Conservation (phyloP, 345 rosid genomes). For the Erucastrum elatum region DNA sequence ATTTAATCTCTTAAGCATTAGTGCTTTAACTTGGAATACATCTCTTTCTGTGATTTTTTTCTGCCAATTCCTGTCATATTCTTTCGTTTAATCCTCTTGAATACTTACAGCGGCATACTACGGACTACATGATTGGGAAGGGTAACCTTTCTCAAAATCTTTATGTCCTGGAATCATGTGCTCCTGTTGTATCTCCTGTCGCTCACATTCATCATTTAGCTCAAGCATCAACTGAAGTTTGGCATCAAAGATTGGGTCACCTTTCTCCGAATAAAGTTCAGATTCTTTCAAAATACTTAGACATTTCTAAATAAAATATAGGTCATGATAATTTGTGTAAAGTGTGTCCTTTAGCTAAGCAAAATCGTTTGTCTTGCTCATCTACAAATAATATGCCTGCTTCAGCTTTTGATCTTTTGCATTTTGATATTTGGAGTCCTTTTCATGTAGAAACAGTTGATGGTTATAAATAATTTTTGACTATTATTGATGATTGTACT, state of each 20-base stretch:
- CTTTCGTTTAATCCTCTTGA: not conserved
- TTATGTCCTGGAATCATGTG: too few relatives aligned
- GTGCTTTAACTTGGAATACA: not conserved
- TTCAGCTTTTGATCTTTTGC: too few relatives aligned
- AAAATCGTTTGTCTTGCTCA: too few relatives aligned
- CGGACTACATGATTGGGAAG: not conserved
- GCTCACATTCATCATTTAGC: not conserved
- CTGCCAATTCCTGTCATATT: not conserved
- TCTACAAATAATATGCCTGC: too few relatives aligned
- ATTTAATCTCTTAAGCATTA: not conserved
- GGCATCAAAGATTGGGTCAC: not conserved
- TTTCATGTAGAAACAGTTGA: too few relatives aligned
- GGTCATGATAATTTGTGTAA: not conserved
- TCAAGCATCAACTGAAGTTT: not conserved
- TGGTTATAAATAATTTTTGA: too few relatives aligned
- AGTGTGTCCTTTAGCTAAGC: too few relatives aligned
- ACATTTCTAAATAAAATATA: not conserved
- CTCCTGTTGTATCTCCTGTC: too few relatives aligned
- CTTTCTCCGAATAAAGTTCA: not conserved
- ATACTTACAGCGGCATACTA: not conserved
- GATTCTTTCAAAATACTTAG: not conserved
- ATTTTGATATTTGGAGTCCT: too few relatives aligned
- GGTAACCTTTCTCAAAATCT: not conserved
- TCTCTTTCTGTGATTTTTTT: too few relatives aligned
- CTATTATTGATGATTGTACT: not conserved